Percentiles rank a stretch among this genome's conserved stretches.
phyloP scores from a whole-genome alignment of 2,329 filamentous ascomycete species.

The Tolypocladium amazonense region DNA sequence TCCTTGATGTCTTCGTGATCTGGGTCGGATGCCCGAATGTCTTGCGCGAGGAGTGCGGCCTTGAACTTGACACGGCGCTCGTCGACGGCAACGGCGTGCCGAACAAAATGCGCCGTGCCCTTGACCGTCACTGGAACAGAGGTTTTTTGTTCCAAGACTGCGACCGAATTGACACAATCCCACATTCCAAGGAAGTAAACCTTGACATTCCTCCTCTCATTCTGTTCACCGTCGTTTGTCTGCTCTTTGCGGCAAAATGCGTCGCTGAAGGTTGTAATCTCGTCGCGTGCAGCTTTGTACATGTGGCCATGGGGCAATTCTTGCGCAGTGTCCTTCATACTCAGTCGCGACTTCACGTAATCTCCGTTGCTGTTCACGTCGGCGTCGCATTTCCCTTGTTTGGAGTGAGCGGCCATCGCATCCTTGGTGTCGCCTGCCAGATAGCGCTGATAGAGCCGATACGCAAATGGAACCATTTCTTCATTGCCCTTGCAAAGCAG shows the following conservation, averaged over 20 bases:
- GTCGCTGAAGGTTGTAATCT: constrained; percentile 33
- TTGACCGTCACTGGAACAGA: constrained; percentile 25
- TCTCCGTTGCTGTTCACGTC: too few species aligned
- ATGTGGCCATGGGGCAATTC: background rate
- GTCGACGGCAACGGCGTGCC: constrained; percentile 42
- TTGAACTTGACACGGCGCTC: constrained; percentile 46
- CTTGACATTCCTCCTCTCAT: constrained; percentile 25
- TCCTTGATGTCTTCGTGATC: constrained; percentile 31
- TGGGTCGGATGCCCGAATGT: constrained; percentile 17
- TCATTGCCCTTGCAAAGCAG: constrained; percentile 41
- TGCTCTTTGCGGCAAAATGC: constrained; percentile 34
- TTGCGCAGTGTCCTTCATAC: background rate
- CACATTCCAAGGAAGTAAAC: constrained; percentile 46
- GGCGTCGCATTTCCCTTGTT: background rate
- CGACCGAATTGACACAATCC: constrained; percentile 42
- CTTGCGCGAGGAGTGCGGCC: constrained; percentile 33
- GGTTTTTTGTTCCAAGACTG: constrained; percentile 26
- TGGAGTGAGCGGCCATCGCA: constrained; percentile 9
- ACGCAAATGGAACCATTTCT: constrained; percentile 42
- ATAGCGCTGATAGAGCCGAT: constrained; percentile 29
- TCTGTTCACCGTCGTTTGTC: background rate
- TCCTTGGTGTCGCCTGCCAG: constrained; percentile 26
- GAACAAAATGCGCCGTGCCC: constrained; percentile 32
- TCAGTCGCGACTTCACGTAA: background rate
- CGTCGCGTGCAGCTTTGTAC: constrained; percentile 14